phyloP scores from a whole-genome alignment of 805 yeast species.

The Cyberlindnera mrakii region DNA sequence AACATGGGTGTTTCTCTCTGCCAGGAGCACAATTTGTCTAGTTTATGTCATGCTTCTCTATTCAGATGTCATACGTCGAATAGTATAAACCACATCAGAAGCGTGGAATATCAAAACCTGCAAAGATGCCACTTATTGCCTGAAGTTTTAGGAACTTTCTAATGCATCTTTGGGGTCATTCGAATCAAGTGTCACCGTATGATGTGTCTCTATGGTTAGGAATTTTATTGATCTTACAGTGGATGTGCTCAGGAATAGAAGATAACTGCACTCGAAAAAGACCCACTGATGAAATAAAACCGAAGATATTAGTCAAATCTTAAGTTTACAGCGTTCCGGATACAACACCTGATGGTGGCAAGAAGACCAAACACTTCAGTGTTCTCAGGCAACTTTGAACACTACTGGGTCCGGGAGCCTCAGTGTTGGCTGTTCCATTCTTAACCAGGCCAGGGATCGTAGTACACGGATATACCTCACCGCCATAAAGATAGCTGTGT shows the following conservation, averaged over 20 bases:
- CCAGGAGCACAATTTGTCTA: no score
- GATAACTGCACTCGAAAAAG: conserved; percentile 8
- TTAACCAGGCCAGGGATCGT: conserved; percentile 13
- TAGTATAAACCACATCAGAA: conserved; percentile 14
- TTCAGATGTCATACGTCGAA: conserved; percentile 3
- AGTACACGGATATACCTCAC: conserved; percentile 13
- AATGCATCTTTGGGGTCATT: conserved; percentile 11
- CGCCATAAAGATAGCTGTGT: conserved; percentile 9
- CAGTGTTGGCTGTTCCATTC: conserved; percentile 8
- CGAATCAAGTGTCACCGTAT: conserved; percentile 1
- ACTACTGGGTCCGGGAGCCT: conserved; percentile 12
- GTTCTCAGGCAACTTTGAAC: conserved; percentile 6
- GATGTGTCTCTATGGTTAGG: conserved; percentile 2
- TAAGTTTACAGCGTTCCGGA: conserved; percentile 7
- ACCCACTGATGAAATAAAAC: conserved; percentile 16
- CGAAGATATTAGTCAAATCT: conserved; percentile 13
- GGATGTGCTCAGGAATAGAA: conserved; percentile 13
- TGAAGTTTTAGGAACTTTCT: conserved; percentile 10
- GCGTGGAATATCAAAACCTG: conserved; percentile 9
- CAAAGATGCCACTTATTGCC: conserved; percentile 11
- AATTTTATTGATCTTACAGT: conserved; percentile 10
- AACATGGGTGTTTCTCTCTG: no score
- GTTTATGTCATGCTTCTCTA: neutral
- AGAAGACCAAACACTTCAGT: conserved; percentile 6
- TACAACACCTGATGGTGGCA: conserved; percentile 13